Base-by-base conservation (phyloP, 441 rosid genomes). In the Gossypium trilobum region DNA sequence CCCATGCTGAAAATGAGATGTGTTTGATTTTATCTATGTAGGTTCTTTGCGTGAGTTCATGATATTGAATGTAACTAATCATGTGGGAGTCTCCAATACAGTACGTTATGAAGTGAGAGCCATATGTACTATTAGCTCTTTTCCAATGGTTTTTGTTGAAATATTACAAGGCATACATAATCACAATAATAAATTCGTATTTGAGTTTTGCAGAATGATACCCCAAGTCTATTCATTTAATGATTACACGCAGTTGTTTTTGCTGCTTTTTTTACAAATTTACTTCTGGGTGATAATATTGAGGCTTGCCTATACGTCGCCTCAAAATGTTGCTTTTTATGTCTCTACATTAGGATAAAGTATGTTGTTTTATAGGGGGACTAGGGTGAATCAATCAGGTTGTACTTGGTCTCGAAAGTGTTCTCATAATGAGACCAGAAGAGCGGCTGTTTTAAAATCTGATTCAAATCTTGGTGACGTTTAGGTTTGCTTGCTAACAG, bases 401-500 rank as follows among this genome's bases (percentile, higher is more conserved):
- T 64, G 33, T 46, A 22, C 16, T 64, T 42, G 16, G 42, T 64
- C 55, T 44, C 5, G 2, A 22, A 42, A 22, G 36, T 23, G 25
- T 44, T 14, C 14, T 46, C 55, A 44, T 44, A 46, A 22, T 65
- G 20, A 65, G 70, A 46, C 70, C 70, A 5, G 17, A 65, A n/a
- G 70, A n/a, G 13, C 0, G 3, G 25, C 6, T 65, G 1, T 66
- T 42, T 50, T 67, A 29, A 42, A 58, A 22, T 14, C 77, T 78
- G 33, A 64, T 51, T 65, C 61, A 68, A 52, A 16, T 64, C 68
- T 73, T 54, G 66, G 62, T 67, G 20, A 50, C 66, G 63, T 59
- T 48, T 73, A 92, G 96, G 78, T 90, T 81, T 92, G 96, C 77
- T 82, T 92, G 66, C 87, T 74, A 79, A 80, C 87, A 72, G 85